Evolutionary conservation across 2,329 filamentous ascomycete genomes (phyloP), one percentile per base, ranked within the genome.

Genomic region (Beauveria rudraprayagi): DNA sequence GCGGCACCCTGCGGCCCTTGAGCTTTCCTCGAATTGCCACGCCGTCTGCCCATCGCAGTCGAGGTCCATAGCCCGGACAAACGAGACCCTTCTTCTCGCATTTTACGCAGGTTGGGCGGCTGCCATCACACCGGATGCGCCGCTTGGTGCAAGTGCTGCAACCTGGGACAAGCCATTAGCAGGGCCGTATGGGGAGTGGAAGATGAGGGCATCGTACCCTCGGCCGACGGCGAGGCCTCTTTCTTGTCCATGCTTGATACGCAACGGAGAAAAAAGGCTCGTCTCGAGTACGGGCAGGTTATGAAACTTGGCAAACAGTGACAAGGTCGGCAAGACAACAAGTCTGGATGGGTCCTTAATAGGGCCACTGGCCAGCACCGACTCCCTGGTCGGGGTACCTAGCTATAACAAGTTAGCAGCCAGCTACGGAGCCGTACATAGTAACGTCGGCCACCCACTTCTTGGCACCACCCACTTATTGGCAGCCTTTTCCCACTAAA

Each of bases 101-200:
- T 61, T 71, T 71, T 16, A 65, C 56, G 56, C 70, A 71, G 37
- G 53, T 61, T 22, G 70, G 70, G 14, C 54, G 63, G 22, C 54
- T 55, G 6, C 68, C 64, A 57, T 71, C 70, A 61, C 70, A 71
- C 17, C 64, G 64, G 56, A 71, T 71, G 47, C 70, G 70, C 37
- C 70, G 68, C 59, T 65, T 65, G 50, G 65, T 66, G 62, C 70
- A 71, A 16, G 65, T 67, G 44, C 65, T 65, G 46, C 70, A 71
- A 41, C 67, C 67, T 67, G 44, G 28, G 37, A 9, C 24, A 10
- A 47, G 37, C 22, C 22, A 17, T 57, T 50, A 59, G 56, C 56
- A 26, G 46, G 37, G 24, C 26, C 8, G 24, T 10, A 19, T 17
- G 10, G 17, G n/a, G 26, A 6, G 34, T 34, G 26, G 26, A 7